Conservation (phyloP, 2,329 filamentous ascomycete genomes). For the Coniochaeta prunicola region DNA sequence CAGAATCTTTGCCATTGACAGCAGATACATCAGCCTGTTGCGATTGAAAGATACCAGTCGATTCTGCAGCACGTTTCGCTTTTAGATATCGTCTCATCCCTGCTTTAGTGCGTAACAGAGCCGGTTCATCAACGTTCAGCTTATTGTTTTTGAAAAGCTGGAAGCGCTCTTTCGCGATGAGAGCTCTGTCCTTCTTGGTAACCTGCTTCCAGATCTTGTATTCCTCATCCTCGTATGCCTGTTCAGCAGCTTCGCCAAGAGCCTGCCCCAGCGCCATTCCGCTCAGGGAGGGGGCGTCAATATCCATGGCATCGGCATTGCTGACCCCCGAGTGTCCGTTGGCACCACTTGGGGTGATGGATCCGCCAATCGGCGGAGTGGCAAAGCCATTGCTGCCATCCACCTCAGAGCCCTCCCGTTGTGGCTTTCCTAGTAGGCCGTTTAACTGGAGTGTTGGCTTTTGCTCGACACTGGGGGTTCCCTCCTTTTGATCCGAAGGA, state of each 20-base stretch:
- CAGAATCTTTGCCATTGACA: conserved; percentile 38
- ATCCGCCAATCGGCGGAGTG: conserved; percentile 71
- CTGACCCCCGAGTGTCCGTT: conserved; percentile 64
- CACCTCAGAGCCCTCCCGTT: conserved; percentile 69
- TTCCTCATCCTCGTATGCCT: conserved; percentile 83
- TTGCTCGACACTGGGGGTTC: conserved; percentile 67
- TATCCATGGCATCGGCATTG: conserved; percentile 79
- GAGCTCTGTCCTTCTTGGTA: conserved; percentile 89
- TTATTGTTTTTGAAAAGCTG: conserved; percentile 79
- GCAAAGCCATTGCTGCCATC: conserved; percentile 81
- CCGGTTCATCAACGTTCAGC: conserved; percentile 81
- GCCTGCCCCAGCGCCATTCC: conserved; percentile 57
- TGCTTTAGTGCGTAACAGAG: conserved; percentile 74
- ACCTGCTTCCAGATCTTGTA: conserved; percentile 99
- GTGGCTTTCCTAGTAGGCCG: conserved; percentile 49
- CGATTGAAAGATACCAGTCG: conserved; percentile 31
- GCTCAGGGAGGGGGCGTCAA: conserved; percentile 68
- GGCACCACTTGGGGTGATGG: conserved; percentile 65
- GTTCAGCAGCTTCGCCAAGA: conserved; percentile 61
- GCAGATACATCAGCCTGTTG: conserved; percentile 34
- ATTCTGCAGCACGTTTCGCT: conserved; percentile 64
- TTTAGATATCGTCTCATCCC: conserved; percentile 86
- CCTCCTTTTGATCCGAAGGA: conserved; percentile 65
- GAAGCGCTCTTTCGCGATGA: conserved; percentile 77
- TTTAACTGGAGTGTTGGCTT: conserved; percentile 67